A percentile compares a stretch with the other conserved stretches of the same genome.
These are phyloP conservation scores for Sporothrix variecibatus DNA, from an alignment of 2,329 filamentous ascomycete species.

Conservation along the genomic window DNA sequence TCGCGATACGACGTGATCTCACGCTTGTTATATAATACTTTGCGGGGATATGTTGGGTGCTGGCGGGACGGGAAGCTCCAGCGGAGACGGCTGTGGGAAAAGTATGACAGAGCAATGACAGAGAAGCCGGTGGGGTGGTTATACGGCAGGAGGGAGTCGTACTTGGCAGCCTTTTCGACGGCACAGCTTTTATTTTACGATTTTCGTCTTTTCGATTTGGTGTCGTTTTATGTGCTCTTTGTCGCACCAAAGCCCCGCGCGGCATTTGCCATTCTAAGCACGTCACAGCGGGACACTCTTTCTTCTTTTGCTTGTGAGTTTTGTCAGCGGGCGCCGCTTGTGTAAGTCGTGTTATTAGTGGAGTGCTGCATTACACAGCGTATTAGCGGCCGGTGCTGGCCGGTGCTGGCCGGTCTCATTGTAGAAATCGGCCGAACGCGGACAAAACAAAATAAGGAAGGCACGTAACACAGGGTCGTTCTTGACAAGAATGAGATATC, in stretches of 20 bases:
- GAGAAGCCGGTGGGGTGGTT: neutral
- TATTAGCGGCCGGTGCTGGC: neutral
- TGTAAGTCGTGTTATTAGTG: neutral
- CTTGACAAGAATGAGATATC: neutral
- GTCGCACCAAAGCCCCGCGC: conserved; percentile 1
- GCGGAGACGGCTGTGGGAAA: neutral
- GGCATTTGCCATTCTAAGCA: neutral
- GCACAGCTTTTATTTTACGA: neutral
- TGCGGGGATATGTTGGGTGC: neutral
- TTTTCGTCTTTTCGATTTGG: neutral
- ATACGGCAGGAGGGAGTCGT: neutral
- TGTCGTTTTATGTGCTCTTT: neutral
- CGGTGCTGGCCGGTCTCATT: neutral
- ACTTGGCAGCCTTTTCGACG: neutral
- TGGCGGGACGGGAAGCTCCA: neutral
- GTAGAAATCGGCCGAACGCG: conserved; percentile 13
- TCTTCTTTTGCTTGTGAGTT: neutral
- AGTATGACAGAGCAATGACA: neutral
- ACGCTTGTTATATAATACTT: neutral
- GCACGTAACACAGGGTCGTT: neutral
- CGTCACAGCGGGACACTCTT: neutral
- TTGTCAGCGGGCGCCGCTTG: neutral
- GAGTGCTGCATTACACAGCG: neutral
- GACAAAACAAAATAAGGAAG: conserved; percentile 12
- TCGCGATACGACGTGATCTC: neutral